phyloP scores from a whole-genome alignment of 2,329 filamentous ascomycete species.

The Lecanicillium sp. region DNA sequence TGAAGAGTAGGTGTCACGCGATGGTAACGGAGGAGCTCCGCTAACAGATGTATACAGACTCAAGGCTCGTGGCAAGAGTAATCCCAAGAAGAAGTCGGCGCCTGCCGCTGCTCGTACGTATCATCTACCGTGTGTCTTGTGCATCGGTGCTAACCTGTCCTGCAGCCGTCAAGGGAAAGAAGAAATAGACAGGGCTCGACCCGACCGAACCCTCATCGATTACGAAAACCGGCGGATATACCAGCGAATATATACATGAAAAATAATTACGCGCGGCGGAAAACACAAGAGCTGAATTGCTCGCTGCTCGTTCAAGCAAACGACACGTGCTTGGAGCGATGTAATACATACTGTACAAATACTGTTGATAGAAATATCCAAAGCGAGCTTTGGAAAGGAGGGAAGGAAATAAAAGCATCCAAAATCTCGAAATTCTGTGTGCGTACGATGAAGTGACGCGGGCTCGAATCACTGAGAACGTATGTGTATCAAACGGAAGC shows the following conservation, averaged over 20 bases:
- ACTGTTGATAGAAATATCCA: background rate
- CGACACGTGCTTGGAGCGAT: background rate
- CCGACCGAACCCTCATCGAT: background rate
- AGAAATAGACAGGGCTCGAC: constrained; percentile 16
- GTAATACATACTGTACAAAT: constrained; percentile 12
- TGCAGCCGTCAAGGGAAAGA: constrained; percentile 23
- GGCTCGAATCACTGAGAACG: too few species aligned
- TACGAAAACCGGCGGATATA: background rate
- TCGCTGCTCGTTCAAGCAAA: background rate
- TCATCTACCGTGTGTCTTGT: background rate
- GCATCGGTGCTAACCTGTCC: constrained; percentile 1
- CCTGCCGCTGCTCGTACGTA: constrained; percentile 26
- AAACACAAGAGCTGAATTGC: background rate
- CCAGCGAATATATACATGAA: background rate
- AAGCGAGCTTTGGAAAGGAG: background rate
- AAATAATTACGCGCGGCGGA: background rate
- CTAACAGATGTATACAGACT: constrained; percentile 43
- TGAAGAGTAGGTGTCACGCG: constrained; percentile 45
- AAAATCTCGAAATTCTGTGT: too few species aligned
- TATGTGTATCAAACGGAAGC: too few species aligned
- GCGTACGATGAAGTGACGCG: too few species aligned
- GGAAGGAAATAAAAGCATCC: background rate
- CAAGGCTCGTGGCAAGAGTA: constrained; percentile 76
- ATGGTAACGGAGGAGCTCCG: constrained; percentile 3
- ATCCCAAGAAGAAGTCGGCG: constrained; percentile 80